A percentile compares a stretch with the other conserved stretches of the same genome.
These are phyloP conservation scores for Boletus sp. DNA, from an alignment of 768 basidiomycete species.

Conservation along the genomic window DNA sequence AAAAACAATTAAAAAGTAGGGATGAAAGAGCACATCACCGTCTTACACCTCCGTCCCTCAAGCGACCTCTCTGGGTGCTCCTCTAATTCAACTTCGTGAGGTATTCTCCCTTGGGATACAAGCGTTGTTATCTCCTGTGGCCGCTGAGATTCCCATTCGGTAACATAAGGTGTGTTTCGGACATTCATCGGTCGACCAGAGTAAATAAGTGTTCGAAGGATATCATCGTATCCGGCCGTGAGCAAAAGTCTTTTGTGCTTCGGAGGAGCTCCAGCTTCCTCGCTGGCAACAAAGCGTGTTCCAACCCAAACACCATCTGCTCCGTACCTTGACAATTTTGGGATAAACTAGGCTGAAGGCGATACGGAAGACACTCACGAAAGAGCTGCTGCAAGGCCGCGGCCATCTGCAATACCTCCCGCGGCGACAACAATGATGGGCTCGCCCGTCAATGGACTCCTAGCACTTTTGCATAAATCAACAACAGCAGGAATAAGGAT, in stretches of 20 bases:
- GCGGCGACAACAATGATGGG: slow-evolving; percentile 78
- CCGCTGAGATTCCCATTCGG: slow-evolving; percentile 67
- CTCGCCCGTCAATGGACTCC: slow-evolving; percentile 74
- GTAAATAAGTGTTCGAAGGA: slow-evolving; percentile 67
- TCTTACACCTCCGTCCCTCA: slow-evolving; percentile 58
- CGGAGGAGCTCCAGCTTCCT: slow-evolving; percentile 75
- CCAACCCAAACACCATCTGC: slow-evolving; percentile 87
- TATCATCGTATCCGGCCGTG: slow-evolving; percentile 73
- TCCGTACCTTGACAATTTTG: slow-evolving; percentile 53
- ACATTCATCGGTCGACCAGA: slow-evolving; percentile 80
- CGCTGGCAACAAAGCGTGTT: slow-evolving; percentile 81
- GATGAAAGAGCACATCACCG: not conserved
- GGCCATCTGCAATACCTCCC: slow-evolving; percentile 80
- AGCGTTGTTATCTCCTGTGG: slow-evolving; percentile 57
- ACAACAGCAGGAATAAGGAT: slow-evolving; percentile 81
- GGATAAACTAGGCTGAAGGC: not conserved
- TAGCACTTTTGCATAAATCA: slow-evolving; percentile 66
- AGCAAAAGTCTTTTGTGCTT: slow-evolving; percentile 67
- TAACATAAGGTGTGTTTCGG: slow-evolving; percentile 75
- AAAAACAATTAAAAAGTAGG: slow-evolving; percentile 2
- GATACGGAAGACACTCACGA: slow-evolving; percentile 39
- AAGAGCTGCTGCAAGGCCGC: slow-evolving; percentile 73
- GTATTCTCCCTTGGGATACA: slow-evolving; percentile 62
- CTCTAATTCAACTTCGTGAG: slow-evolving; percentile 71
- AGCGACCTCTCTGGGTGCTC: slow-evolving; percentile 63